phyloP scores from a whole-genome alignment of 1,284 basidiomycete genomes.

The Malassezia furfur region DNA sequence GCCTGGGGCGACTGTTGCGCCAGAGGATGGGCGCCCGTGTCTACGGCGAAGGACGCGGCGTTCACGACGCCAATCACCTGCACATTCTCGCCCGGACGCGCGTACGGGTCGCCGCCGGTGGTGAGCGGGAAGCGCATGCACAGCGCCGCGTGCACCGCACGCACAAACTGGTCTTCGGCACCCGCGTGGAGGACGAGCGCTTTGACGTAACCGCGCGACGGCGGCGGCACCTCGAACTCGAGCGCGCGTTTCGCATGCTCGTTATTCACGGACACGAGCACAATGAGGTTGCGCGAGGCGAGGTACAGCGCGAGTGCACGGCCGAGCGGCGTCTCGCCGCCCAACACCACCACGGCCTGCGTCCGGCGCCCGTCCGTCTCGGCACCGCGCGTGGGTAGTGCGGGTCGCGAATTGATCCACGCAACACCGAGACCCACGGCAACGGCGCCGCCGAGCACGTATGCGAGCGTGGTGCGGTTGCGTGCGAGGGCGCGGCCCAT shows the following conservation, averaged over 20 bases:
- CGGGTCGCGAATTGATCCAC: background rate
- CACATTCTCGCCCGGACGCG: slow-evolving; percentile 35
- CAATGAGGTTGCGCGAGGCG: slow-evolving; percentile 34
- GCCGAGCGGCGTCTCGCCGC: slow-evolving; percentile 43
- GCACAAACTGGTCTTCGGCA: slow-evolving; percentile 22
- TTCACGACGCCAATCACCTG: slow-evolving; percentile 38
- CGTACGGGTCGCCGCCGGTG: slow-evolving; percentile 44
- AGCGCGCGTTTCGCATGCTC: slow-evolving; percentile 26
- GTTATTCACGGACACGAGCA: slow-evolving; percentile 35
- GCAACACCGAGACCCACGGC: slow-evolving; percentile 5
- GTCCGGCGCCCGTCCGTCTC: background rate
- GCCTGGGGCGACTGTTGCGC: slow-evolving; percentile 14
- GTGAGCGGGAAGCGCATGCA: slow-evolving; percentile 39
- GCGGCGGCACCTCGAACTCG: slow-evolving; percentile 32
- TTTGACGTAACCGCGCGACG: slow-evolving; percentile 41
- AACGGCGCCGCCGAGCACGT: background rate
- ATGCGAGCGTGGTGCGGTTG: slow-evolving; percentile 15
- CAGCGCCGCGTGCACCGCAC: slow-evolving; percentile 30
- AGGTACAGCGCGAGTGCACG: slow-evolving; percentile 31
- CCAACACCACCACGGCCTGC: slow-evolving; percentile 25
- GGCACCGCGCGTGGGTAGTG: background rate
- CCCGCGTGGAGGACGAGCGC: slow-evolving; percentile 26
- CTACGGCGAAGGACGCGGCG: slow-evolving; percentile 30
- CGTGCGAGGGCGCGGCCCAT: slow-evolving; percentile 15
- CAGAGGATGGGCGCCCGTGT: slow-evolving; percentile 12